phyloP scores from a whole-genome alignment of 805 yeast genomes.

The Cyberlindnera samutprakarnensis region DNA sequence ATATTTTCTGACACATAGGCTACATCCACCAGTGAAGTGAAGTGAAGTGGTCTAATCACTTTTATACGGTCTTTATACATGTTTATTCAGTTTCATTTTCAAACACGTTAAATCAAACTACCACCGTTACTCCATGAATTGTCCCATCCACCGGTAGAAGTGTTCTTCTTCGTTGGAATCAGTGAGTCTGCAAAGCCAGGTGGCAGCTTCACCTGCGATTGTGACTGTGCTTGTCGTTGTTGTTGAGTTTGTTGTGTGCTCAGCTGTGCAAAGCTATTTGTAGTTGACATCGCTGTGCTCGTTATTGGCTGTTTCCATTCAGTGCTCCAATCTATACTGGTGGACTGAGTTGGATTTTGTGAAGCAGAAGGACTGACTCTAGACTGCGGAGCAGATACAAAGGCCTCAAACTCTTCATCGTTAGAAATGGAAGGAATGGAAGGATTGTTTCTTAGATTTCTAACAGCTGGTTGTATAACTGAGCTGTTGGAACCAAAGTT shows the following conservation, averaged over 20 bases:
- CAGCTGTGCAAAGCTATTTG: background rate
- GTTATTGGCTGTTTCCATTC: slow-evolving; percentile 7
- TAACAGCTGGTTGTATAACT: slow-evolving; percentile 11
- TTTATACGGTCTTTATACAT: no score
- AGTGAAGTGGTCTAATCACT: no score
- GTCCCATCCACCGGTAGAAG: background rate
- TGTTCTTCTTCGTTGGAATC: slow-evolving; percentile 23
- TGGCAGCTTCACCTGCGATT: slow-evolving; percentile 22
- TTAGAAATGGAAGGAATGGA: slow-evolving; percentile 3
- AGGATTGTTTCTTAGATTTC: slow-evolving; percentile 9
- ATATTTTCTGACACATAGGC: no score
- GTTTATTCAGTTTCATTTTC: no score
- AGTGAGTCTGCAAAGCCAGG: slow-evolving; percentile 34
- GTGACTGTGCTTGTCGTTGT: slow-evolving; percentile 1
- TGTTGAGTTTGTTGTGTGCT: background rate
- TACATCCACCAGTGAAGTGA: no score
- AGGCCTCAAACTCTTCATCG: slow-evolving; percentile 24
- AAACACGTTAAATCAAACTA: slow-evolving; percentile 12
- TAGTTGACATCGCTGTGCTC: background rate
- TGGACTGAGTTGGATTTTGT: background rate
- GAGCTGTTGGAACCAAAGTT: slow-evolving; percentile 13
- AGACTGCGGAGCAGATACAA: slow-evolving; percentile 25
- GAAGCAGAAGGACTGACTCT: slow-evolving; percentile 11
- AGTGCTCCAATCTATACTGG: slow-evolving; percentile 18
- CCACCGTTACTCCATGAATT: slow-evolving; percentile 9